Base-by-base conservation (phyloP, 805 yeast genomes). In the Spathaspora girioi region DNA sequence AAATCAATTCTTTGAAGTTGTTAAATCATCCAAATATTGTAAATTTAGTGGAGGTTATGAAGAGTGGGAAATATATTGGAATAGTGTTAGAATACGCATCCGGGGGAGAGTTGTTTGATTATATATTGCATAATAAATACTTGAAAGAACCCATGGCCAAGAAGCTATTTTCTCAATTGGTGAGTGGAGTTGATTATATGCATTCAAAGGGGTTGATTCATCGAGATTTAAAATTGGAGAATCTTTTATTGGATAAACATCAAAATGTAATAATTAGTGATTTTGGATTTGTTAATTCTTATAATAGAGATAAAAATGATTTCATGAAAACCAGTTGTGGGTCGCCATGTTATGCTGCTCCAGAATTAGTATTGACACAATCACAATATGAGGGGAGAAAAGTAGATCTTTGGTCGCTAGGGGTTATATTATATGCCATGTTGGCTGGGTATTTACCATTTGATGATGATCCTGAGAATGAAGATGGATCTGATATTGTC, bases 271-370 rank as follows among this genome's bases (percentile, higher is more conserved):
- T 91, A 47, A 89, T 91, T 49, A 86, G 96, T 15, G 97, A 91
- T 70, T 91, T 91, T 67, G 97, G 97, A 0, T 94, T 94, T 69
- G 99, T 96, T 38, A 94, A 94, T 69, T 86, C 93, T 27, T 94
- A 85, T 70, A 71, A 70, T 46, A 69, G 70, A 35, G 78, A 77
- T 18, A 79, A 69, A 50, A 66, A 78, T 57, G 97, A 90, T 65
- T 72, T 89, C 44, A 94, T 93, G 98, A 85, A 84, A 64, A 93
- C 98, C 1, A 83, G 92, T 38, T 93, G 99, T 68, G 99, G 99
- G 1, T 89, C 97, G 2, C 99, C 99, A 0, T 93, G 99, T 67
- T 93, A 93, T 68, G 99, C 99, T 0, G 99, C 99, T 1, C 99
- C 99, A 0, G 99, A 94, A 66, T 73, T 94, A 52, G 99, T 94